Base-by-base conservation (phyloP, 1,284 basidiomycete species). In the Chalciporus piperatoides region DNA sequence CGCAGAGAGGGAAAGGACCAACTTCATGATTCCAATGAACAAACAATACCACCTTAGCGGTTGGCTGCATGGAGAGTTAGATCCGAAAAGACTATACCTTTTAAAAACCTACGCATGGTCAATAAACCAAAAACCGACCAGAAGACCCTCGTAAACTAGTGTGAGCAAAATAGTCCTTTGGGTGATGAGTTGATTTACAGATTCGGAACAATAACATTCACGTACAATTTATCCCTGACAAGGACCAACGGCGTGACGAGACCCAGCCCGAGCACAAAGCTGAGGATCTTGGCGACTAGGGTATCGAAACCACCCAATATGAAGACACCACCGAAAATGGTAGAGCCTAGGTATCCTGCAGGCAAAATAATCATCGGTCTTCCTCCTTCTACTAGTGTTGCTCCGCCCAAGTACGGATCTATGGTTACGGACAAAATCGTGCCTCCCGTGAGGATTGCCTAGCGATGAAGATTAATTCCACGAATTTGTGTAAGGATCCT, bases 1-100 rank as follows among this genome's bases (percentile, higher is more conserved):
- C 14, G 38, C 27, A 47, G 44, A 27, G 49, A 14, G 4, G 8
- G 14, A 21, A 41, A 10, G 38, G 4, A 70, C 85, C 54, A 57
- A 90, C 89, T 90, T 90, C 84, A 90, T 86, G 46, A 91, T 79
- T 6, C 88, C 88, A 44, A 91, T 66, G 58, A 91, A 87, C 35
- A 91, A 72, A 61, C 86, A 88, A 58, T 91, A 91, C 88, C 88
- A 91, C 49, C 88, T 77, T 41, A 91, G 57, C 27, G 80, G 76
- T 54, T 76, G 65, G 62, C 86, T 80, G 69, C 10, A 53, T 14
- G 51, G 35, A 41, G 24, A n/a, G 23, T 56, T 37, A 55, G 46
- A 44, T 48, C 36, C 23, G 45, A 6, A 10, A 17, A 30, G 35
- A 33, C 14, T 69, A 21, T 67, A 45, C 32, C 27, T 69, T 42